A percentile compares a stretch with the other conserved stretches of the same genome.
phyloP scores from a whole-genome alignment of 208 protist species.

The Crithidia fasciculata region DNA sequence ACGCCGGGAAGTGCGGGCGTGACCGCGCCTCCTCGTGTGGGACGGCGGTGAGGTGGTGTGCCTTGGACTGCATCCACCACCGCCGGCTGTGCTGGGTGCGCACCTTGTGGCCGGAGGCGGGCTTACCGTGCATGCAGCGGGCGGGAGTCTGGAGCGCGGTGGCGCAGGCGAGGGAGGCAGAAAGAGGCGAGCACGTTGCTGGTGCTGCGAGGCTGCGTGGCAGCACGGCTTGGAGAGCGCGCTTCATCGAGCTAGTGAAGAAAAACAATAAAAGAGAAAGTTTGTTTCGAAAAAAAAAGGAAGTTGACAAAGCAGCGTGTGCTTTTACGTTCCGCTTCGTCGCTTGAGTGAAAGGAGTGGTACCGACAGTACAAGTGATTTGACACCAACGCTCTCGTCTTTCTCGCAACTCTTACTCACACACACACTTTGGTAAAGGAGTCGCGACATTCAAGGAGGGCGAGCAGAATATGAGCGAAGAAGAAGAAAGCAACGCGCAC shows the following conservation, averaged over 20 bases:
- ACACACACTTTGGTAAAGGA: too few species aligned
- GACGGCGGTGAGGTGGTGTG: constrained; percentile 80
- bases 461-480: too few species aligned
- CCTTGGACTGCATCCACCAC: constrained; percentile 92
- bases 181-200: background rate
- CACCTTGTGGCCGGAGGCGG: constrained; percentile 85
- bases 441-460: too few species aligned
- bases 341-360: too few species aligned
- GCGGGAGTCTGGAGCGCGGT: constrained; percentile 18
- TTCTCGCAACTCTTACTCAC: too few species aligned
- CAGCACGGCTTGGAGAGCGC: background rate
- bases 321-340: too few species aligned
- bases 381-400: too few species aligned
- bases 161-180: constrained; percentile 2
- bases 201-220: constrained; percentile 4
- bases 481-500: too few species aligned
- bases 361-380: too few species aligned
- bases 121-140: constrained; percentile 87
- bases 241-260: constrained; percentile 16
- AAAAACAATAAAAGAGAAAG: constrained; percentile 9
- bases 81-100: constrained; percentile 88
- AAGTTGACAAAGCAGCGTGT: background rate
- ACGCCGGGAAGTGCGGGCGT: constrained; percentile 84
- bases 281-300: background rate
- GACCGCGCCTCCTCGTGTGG: constrained; percentile 82